Evolutionary conservation across 2,329 filamentous ascomycete species (phyloP).

Genomic region (Oidium heveae): DNA sequence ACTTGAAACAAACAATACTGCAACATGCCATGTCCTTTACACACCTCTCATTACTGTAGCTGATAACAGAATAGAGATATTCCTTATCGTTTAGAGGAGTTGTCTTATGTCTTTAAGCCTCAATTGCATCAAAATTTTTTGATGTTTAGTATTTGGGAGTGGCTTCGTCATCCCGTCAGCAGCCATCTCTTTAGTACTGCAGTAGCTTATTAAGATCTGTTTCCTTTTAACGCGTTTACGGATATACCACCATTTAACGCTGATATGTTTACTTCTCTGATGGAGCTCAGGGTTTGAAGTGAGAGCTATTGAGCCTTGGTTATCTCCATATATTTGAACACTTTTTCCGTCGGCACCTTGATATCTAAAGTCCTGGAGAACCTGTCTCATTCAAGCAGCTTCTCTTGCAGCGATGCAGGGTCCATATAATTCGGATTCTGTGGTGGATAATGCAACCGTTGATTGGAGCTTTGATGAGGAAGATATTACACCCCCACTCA

Average conservation of each 20-base stretch:
- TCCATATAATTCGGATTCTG: not conserved
- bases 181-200: not conserved
- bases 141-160: not conserved
- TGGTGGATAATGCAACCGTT: not conserved
- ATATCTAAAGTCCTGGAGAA: not conserved
- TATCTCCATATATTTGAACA: not conserved
- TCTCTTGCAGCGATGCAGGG: not conserved
- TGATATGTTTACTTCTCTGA: slow-evolving; percentile 1
- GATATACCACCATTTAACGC: slow-evolving; percentile 1
- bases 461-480: not conserved
- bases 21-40: not conserved
- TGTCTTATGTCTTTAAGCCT: not conserved
- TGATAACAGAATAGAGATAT: not conserved
- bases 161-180: not conserved
- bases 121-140: not conserved
- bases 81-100: not conserved
- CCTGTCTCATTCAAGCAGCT: not conserved
- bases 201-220: not conserved
- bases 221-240: not conserved
- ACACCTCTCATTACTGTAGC: not conserved
- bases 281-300: not conserved
- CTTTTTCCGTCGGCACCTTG: not conserved
- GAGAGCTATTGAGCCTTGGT: not conserved
- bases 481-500: not conserved
- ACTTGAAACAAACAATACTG: not conserved